phyloP scores from a whole-genome alignment of 2,329 filamentous ascomycete species.

The Mollisia scopiformis region DNA sequence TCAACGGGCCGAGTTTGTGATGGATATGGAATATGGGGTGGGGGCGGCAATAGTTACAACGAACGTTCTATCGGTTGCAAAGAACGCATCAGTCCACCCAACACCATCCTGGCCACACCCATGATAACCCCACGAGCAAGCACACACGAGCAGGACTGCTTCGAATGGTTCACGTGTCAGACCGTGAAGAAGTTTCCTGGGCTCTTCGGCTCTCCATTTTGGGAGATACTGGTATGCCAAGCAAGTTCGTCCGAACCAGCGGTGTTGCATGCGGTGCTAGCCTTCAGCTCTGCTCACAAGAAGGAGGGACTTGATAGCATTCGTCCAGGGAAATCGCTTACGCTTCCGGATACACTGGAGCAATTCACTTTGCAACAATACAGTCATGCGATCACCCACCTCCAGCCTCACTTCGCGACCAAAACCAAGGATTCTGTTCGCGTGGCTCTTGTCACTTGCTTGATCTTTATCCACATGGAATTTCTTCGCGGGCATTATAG shows the following conservation, averaged over 20 bases:
- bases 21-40: conserved; percentile 39
- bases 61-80: not conserved
- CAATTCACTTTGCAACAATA: conserved; percentile 51
- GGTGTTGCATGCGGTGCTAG: conserved; percentile 42
- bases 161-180: conserved; percentile 52
- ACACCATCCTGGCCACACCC: conserved; percentile 38
- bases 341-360: conserved; percentile 13
- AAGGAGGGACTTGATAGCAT: conserved; percentile 17
- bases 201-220: conserved; percentile 38
- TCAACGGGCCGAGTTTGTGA: conserved; percentile 28
- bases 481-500: conserved; percentile 22
- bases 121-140: conserved; percentile 30
- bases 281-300: conserved; percentile 47
- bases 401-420: conserved; percentile 42
- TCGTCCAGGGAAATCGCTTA: conserved; percentile 2
- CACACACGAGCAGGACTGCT: conserved; percentile 40
- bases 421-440: conserved; percentile 23
- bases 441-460: conserved; percentile 26
- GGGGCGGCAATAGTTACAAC: conserved; percentile 2
- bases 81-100: conserved; percentile 19
- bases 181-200: conserved; percentile 44
- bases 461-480: conserved; percentile 29
- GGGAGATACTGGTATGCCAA: conserved; percentile 41
- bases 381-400: conserved; percentile 49
- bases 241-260: conserved; percentile 38